Evolutionary conservation across 805 yeast genomes (phyloP), one percentile per base, ranked within the genome.

Genomic region (Komagataella ulmi): DNA sequence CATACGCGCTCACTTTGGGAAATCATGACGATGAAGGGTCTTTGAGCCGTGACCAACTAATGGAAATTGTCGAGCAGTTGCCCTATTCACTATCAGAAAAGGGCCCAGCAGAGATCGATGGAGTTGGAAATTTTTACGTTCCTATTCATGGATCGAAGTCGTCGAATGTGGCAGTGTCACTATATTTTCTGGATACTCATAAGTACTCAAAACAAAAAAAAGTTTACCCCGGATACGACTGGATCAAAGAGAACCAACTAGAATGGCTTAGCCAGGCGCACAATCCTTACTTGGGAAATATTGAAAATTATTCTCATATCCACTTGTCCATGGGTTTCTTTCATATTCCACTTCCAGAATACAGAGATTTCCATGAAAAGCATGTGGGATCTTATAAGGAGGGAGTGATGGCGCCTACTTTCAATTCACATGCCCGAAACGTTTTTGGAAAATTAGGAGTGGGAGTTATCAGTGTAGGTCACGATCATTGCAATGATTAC

Each of bases 1-100:
- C 98, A 3, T 93, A 77, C 71, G 91, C 97, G 0, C 73, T 85
- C 56, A 80, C 83, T 7, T 74, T 91, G 71, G 99, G 99, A 0
- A 93, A 93, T 64, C 99, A 93, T 63, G 99, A 93, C 64, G 93
- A 85, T 60, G 95, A 90, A 66, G 91, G 96, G 0, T 75, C 82
- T 3, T 58, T 88, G 53, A 55, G 70, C 14, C 74, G 96, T 45
- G 62, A 66, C 51, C 78, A 81, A 56, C 60, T 88, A 46, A 84
- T 89, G 79, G 60, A 71, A 2, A 60, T 85, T 6, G 71, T 79
- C 3, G 56, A 70, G 7, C 58, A 66, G 1, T 67, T 91, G 49
- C 99, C 98, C 0, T 85, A 73, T 62, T 83, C 87, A 1, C 53
- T 83, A 12, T 75, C 88, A 0, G 60, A 64, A 21, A 56, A 74